phyloP scores from a whole-genome alignment of 176 grass and related monocot species.

The Juncus effusus region DNA sequence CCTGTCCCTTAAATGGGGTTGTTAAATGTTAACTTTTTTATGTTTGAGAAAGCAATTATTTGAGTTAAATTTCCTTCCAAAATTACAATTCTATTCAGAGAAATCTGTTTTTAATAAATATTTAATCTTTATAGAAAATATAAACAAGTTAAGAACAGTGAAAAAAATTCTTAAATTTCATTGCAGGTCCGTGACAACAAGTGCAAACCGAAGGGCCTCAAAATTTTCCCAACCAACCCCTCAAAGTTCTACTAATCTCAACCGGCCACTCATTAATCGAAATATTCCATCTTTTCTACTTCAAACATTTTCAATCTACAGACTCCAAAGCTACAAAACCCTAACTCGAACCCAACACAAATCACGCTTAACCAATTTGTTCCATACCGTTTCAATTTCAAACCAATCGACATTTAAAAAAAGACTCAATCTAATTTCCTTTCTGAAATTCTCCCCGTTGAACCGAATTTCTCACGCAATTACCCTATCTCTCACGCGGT shows the following conservation, averaged over 20 bases:
- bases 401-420: constrained; percentile 47
- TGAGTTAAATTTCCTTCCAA: neutral
- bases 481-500: constrained; percentile 62
- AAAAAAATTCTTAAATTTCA: neutral
- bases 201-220: constrained; percentile 48
- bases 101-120: neutral
- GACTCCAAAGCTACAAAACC: constrained; percentile 34
- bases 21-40: neutral
- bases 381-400: constrained; percentile 26
- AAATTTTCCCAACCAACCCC: constrained; percentile 50
- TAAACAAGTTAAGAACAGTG: too few relatives aligned
- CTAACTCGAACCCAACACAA: constrained; percentile 25
- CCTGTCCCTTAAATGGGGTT: neutral
- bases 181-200: constrained; percentile 51
- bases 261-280: constrained; percentile 39
- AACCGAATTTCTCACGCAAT: constrained; percentile 50
- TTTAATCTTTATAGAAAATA: too few relatives aligned
- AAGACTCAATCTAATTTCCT: constrained; percentile 35
- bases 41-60: neutral
- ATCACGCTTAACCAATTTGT: constrained; percentile 35
- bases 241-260: constrained; percentile 23
- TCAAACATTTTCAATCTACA: constrained; percentile 61
- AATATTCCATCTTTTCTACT: constrained; percentile 41
- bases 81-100: neutral
- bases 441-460: constrained; percentile 32